These are phyloP conservation scores for Didymella glomerata DNA, from an alignment of 2,329 filamentous ascomycete species.

Conservation along the genomic window DNA sequence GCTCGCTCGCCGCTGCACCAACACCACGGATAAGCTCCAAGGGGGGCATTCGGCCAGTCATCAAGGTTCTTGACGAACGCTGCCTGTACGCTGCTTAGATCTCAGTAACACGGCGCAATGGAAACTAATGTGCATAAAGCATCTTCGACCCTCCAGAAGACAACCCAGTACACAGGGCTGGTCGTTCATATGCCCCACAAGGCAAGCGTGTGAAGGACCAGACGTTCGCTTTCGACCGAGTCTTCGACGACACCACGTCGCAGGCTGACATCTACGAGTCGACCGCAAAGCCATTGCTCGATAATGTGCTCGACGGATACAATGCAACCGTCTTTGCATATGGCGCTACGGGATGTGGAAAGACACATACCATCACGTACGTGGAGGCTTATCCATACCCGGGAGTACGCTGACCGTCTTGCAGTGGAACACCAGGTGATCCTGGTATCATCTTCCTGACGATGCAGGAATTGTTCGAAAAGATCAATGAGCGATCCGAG, in stretches of 20 bases:
- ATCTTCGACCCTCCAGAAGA: slow-evolving; percentile 98
- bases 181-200: slow-evolving; percentile 71
- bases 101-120: slow-evolving; percentile 3
- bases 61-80: slow-evolving; percentile 95
- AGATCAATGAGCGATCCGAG: slow-evolving; percentile 83
- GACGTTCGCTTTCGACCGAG: slow-evolving; percentile 93
- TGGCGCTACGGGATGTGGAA: slow-evolving; percentile 95
- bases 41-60: slow-evolving; percentile 81
- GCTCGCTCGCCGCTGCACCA: slow-evolving; percentile 86
- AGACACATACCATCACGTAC: slow-evolving; percentile 89
- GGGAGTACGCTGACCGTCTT: slow-evolving; percentile 27
- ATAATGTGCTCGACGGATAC: slow-evolving; percentile 95
- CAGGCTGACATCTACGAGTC: slow-evolving; percentile 95
- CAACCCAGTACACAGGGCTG: slow-evolving; percentile 87
- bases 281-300: slow-evolving; percentile 87
- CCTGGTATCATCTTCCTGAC: slow-evolving; percentile 98
- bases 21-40: slow-evolving; percentile 85
- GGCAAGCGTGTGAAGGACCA: slow-evolving; percentile 97
- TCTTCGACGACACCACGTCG: slow-evolving; percentile 94
- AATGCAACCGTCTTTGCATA: slow-evolving; percentile 99
- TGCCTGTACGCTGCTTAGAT: slow-evolving; percentile 74
- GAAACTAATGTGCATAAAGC: slow-evolving; percentile 60
- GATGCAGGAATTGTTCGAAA: slow-evolving; percentile 98
- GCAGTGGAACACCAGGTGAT: slow-evolving; percentile 80
- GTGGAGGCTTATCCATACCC: slow-evolving; percentile 53